A percentile compares a stretch with the other conserved stretches of the same genome.
Conservation (phyloP, 2,329 filamentous ascomycete species). For the Cladophialophora exuberans region DNA sequence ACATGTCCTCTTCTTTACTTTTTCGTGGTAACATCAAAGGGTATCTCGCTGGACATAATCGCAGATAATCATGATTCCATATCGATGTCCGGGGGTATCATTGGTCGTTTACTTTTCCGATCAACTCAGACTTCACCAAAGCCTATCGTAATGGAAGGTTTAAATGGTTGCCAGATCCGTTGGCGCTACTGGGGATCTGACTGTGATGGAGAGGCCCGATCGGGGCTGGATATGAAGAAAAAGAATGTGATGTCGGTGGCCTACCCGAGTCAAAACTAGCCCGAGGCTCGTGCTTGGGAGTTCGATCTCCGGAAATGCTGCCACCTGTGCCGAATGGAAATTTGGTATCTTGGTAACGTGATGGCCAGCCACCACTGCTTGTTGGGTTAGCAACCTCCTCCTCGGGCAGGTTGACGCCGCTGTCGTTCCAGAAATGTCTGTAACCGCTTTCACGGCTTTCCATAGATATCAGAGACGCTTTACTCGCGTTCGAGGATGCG, state of each 20-base stretch:
- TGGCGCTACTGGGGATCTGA: conserved; percentile 21
- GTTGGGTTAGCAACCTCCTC: conserved; percentile 71
- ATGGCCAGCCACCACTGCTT: conserved; percentile 58
- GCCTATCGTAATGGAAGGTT: conserved; percentile 34
- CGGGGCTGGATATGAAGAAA: conserved; percentile 90
- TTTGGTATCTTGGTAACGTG: conserved; percentile 63
- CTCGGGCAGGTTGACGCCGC: conserved; percentile 89
- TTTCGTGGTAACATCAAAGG: conserved; percentile 32
- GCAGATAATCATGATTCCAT: conserved; percentile 33
- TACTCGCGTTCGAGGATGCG: conserved; percentile 85
- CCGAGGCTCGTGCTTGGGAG: conserved; percentile 80
- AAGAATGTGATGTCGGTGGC: conserved; percentile 93
- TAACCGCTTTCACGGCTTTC: conserved; percentile 94
- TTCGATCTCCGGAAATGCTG: conserved; percentile 71
- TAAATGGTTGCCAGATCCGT: conserved; percentile 31
- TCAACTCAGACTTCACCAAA: conserved; percentile 27
- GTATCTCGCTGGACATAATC: conserved; percentile 35
- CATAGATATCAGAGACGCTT: conserved; percentile 92
- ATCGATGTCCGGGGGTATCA: conserved; percentile 33
- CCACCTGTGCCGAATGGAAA: conserved; percentile 61
- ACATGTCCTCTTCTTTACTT: conserved; percentile 14
- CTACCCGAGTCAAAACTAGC: conserved; percentile 89
- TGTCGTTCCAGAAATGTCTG: conserved; percentile 97
- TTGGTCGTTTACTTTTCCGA: conserved; percentile 26
- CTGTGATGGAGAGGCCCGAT: conserved; percentile 71